These are phyloP conservation scores for Aspergillus fijiensis DNA, from an alignment of 2,329 filamentous ascomycete genomes.

Conservation along the genomic window DNA sequence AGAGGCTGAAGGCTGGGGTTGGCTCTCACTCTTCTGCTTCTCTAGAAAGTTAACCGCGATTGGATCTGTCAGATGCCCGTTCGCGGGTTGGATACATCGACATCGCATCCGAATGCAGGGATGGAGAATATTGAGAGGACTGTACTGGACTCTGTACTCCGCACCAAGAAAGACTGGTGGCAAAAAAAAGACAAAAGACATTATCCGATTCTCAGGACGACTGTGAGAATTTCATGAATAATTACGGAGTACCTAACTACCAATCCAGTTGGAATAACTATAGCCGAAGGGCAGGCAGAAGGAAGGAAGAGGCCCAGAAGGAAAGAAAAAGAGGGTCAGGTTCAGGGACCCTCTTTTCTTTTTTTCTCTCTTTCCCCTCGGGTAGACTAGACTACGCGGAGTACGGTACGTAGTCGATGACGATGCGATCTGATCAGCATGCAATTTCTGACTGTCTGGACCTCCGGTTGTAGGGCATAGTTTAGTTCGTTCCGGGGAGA, in stretches of 20 bases:
- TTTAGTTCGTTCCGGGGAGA: neutral
- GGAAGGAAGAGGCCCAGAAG: neutral
- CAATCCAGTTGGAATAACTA: neutral
- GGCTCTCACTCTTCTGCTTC: no score
- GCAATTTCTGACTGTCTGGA: slow-evolving; percentile 1
- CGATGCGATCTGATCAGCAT: neutral
- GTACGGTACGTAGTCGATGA: slow-evolving; percentile 12
- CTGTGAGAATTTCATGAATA: no score
- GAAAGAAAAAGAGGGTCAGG: neutral
- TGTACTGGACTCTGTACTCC: neutral
- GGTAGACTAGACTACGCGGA: neutral
- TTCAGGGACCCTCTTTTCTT: neutral
- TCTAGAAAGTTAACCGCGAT: neutral
- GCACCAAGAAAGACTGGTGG: neutral
- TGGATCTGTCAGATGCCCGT: slow-evolving; percentile 12
- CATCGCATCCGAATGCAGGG: slow-evolving; percentile 1
- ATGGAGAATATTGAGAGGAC: neutral
- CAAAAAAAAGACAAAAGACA: neutral
- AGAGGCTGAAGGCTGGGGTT: slow-evolving; percentile 1
- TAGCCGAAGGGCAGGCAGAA: no score
- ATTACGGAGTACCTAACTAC: no score
- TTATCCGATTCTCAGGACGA: no score
- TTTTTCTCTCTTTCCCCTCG: no score
- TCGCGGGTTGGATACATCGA: slow-evolving; percentile 12
- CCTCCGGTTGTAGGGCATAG: neutral